Evolutionary conservation across 345 rosid genomes (phyloP).

Genomic region (Excoecaria cochinchinensis): DNA sequence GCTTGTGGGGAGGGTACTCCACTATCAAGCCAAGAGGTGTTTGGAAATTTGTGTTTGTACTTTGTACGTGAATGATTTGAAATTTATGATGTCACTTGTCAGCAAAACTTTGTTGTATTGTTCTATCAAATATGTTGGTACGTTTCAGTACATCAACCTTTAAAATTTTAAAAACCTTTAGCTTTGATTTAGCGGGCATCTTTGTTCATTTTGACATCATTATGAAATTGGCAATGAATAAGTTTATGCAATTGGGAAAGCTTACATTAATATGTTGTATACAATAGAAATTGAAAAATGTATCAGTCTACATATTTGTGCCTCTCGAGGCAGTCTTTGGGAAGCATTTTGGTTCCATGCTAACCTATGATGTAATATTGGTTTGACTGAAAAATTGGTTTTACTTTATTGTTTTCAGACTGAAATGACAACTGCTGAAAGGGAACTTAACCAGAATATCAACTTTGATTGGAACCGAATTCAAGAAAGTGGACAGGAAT

Average conservation of each 20-base stretch:
- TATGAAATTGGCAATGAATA: background rate
- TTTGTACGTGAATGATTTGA: background rate
- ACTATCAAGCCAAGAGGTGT: background rate
- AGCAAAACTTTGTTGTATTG: background rate
- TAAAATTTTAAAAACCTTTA: background rate
- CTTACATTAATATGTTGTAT: background rate
- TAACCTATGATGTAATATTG: background rate
- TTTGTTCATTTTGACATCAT: background rate
- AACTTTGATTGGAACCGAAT: constrained; percentile 98
- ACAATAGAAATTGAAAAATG: background rate
- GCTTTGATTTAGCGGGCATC: background rate
- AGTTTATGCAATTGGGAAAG: background rate
- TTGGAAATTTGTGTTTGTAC: background rate
- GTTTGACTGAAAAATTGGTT: background rate
- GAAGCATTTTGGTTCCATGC: background rate
- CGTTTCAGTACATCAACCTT: background rate
- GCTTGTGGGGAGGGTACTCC: background rate
- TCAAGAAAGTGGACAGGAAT: constrained; percentile 93
- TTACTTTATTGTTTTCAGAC: constrained; percentile 49
- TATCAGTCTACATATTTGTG: background rate
- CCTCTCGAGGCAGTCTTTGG: background rate
- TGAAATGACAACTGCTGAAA: constrained; percentile 99
- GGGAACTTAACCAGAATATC: constrained; percentile 97
- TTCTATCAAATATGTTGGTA: background rate
- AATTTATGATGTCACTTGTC: background rate